Percentiles rank a stretch among this genome's conserved stretches.
Evolutionary conservation across 805 yeast genomes (phyloP).

Genomic region (Ogataea allantospora): DNA sequence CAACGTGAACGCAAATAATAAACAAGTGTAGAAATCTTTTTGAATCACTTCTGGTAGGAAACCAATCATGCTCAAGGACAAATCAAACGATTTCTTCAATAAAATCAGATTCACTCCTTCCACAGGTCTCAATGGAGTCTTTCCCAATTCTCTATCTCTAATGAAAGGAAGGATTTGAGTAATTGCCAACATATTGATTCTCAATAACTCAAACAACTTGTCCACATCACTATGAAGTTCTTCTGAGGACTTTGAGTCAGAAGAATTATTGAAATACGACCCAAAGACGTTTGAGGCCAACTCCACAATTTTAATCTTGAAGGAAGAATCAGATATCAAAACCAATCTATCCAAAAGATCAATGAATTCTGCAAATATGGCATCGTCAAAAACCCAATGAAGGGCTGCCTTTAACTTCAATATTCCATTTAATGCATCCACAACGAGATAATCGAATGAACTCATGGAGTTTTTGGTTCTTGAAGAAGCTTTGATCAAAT

Average conservation of each 20-base stretch:
- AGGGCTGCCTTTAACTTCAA: conserved; percentile 57
- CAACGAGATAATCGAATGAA: conserved; percentile 34
- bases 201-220: conserved; percentile 75
- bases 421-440: conserved; percentile 53
- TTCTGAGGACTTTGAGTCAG: conserved; percentile 32
- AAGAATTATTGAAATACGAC: conserved; percentile 46
- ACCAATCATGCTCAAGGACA: conserved; percentile 60
- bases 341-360: conserved; percentile 9
- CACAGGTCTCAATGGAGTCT: conserved; percentile 23
- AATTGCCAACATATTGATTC: conserved; percentile 66
- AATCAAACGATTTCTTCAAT: conserved; percentile 48
- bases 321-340: conserved; percentile 46
- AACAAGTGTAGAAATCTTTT: conserved; percentile 68
- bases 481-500: conserved; percentile 48
- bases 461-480: conserved; percentile 16
- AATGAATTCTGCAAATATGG: conserved; percentile 69
- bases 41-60: conserved; percentile 67
- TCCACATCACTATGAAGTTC: conserved; percentile 60
- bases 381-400: conserved; percentile 59
- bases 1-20: conserved; percentile 60
- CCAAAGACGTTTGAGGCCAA: conserved; percentile 39
- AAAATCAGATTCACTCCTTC: conserved; percentile 37
- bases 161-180: conserved; percentile 59
- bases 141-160: conserved; percentile 41
- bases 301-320: conserved; percentile 49